Base-by-base conservation (phyloP, 345 rosid genomes). In the Dipteronia sinensis region DNA sequence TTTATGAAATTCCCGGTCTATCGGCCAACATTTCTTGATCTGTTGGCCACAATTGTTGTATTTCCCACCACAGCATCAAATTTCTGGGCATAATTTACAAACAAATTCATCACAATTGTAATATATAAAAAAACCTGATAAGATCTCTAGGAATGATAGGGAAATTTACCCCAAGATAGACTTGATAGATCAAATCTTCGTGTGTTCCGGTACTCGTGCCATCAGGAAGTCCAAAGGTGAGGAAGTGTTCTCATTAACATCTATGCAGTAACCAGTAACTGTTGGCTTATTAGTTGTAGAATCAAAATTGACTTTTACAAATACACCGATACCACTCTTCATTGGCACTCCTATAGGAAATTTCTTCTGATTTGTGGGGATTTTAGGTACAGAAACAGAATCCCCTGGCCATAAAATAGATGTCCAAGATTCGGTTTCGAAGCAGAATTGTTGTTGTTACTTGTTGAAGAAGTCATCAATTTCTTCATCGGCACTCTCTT, bases 11-110 rank as follows among this genome's bases (percentile, higher is more conserved):
- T 10, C 0, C 1, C 7, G 97, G 85, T 58, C 97, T 87, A 15
- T 89, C 59, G 1, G 82, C 72, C 1, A 79, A n/a, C n/a, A n/a
- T n/a, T n/a, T n/a, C n/a, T n/a, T n/a, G n/a, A n/a, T n/a, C n/a
- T n/a, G n/a, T n/a, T 64, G 1, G 82, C 72, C 1, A 79, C 53
- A 25, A 93, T 90, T 5, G 98, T 87, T 19, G 72, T n/a, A 77
- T 94, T 97, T 79, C 93, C 98, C 22, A 87, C 97, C 11, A 70
- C 86, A 4, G 85, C 91, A 76, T 91, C 96, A 13, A 49, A 88
- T 0, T 10, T 77, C 94, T 92, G 86, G 17, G 25, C 23, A 71
- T 23, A 6, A 22, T 19, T 9, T 53, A 7, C 58, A 9, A 27
- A 25, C 27, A 62, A 20, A 25, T 62, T 62, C 31, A 58, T 17